phyloP scores from a whole-genome alignment of 805 yeast genomes.

The Wickerhamiella siamensis region DNA sequence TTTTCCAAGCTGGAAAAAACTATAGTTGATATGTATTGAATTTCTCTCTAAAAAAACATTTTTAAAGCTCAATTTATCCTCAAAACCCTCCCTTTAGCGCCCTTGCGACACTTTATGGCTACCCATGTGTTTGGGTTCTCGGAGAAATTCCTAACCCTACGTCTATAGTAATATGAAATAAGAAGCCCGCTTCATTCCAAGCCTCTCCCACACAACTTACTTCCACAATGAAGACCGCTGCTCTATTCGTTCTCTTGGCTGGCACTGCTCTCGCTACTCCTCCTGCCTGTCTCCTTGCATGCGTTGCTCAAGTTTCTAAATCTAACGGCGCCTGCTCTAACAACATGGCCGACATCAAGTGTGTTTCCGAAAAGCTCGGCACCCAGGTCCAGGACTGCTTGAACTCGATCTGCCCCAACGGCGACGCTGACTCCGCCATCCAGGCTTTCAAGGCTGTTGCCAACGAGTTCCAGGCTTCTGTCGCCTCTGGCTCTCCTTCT shows the following conservation, averaged over 20 bases:
- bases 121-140: too few relatives aligned
- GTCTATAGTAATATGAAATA: too few relatives aligned
- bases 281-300: conserved; percentile 85
- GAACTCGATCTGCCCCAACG: conserved; percentile 53
- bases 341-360: conserved; percentile 46
- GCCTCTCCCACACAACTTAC: not conserved
- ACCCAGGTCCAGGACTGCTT: conserved; percentile 47
- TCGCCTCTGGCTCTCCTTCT: conserved; percentile 6
- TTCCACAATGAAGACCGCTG: conserved; percentile 16
- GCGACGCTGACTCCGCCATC: conserved; percentile 42
- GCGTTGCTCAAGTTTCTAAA: conserved; percentile 54
- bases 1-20: too few relatives aligned
- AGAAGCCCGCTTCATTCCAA: not conserved
- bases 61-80: too few relatives aligned
- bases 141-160: too few relatives aligned
- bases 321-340: conserved; percentile 29
- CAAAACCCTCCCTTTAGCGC: too few relatives aligned
- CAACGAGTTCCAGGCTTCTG: conserved; percentile 8
- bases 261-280: conserved; percentile 52
- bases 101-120: too few relatives aligned
- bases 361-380: conserved; percentile 51
- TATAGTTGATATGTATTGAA: too few relatives aligned
- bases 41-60: too few relatives aligned
- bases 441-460: conserved; percentile 34
- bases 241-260: conserved; percentile 29